Base-by-base conservation (phyloP, 768 basidiomycete species). In the Rhizopogon rudus region DNA sequence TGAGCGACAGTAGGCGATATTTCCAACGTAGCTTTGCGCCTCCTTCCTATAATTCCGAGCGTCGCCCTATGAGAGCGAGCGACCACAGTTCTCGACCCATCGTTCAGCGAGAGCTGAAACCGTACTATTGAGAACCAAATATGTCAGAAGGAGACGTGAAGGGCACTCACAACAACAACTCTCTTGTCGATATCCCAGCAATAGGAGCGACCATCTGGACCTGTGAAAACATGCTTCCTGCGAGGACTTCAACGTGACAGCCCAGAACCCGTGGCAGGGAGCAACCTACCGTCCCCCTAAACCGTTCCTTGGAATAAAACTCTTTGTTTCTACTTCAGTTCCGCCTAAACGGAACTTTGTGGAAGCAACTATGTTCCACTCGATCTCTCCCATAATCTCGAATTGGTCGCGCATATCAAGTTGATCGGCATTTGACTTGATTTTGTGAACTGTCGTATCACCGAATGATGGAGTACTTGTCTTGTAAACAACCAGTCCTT, bases 331-430 rank as follows among this genome's bases (percentile, higher is more conserved):
- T 44, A 69, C 55, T 14, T 65, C 66, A 12, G 56, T 25, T 25
- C 25, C 25, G 25, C 25, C 25, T 5, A 70, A 67, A 3, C 60
- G 63, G 31, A 77, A 60, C 28, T 57, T 65, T 6, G 71, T 66
- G 0, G 72, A 65, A 12, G 63, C 60, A 8, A 73, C 31, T 1
- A 60, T 1, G 25, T 61, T 67, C 67, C 73, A 74, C 12, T 74
- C 65, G 1, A 77, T 73, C 51, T 67, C 57, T 6, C 67, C 76
- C 4, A 76, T 61, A 3, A 50, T 52, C 0, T 62, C 65, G 52
- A 72, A 71, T 1, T 65, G 63, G 55, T 71, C 69, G 6, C 22
- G 61, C 63, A 67, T 64, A 37, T 68, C 65, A 51, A 35, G 35
- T 0, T 52, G 61, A 25, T 25, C 25, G 25, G 25, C 4, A 25